Conservation (phyloP, 2,329 filamentous ascomycete species). For the Aspergillus aculeatinus region DNA sequence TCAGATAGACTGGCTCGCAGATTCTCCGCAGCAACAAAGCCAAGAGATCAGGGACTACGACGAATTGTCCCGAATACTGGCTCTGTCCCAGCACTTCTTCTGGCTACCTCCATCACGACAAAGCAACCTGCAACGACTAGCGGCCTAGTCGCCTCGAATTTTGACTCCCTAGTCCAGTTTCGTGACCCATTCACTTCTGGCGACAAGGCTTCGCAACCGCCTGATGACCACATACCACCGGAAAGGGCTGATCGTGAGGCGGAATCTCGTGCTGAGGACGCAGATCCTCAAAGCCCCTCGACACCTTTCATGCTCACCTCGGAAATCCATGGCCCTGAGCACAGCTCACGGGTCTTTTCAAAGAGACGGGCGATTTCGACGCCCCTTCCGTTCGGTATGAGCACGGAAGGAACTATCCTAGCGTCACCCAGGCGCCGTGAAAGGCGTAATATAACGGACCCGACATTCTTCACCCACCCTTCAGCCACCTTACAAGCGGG, state of each 20-base stretch:
- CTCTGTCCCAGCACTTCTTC: slow-evolving; percentile 50
- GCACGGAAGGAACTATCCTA: slow-evolving; percentile 28
- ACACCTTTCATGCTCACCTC: slow-evolving; percentile 19
- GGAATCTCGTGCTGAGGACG: slow-evolving; percentile 22
- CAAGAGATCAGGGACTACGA: slow-evolving; percentile 39
- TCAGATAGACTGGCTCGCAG: slow-evolving; percentile 40
- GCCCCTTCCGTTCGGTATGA: slow-evolving; percentile 25
- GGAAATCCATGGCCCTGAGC: slow-evolving; percentile 35
- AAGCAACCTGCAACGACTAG: slow-evolving; percentile 24
- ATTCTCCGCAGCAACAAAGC: slow-evolving; percentile 38
- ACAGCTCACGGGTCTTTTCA: slow-evolving; percentile 26
- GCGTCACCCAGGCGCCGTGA: slow-evolving; percentile 25
- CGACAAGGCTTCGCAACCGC: slow-evolving; percentile 6
- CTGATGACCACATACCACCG: slow-evolving; percentile 8
- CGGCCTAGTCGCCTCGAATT: slow-evolving; percentile 25
- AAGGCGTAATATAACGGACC: slow-evolving; percentile 44
- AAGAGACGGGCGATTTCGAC: slow-evolving; percentile 34
- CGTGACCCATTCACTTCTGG: slow-evolving; percentile 32
- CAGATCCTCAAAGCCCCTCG: slow-evolving; percentile 24
- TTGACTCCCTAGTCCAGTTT: slow-evolving; percentile 28
- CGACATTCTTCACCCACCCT: slow-evolving; percentile 38
- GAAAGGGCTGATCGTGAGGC: slow-evolving; percentile 18
- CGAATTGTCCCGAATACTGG: slow-evolving; percentile 47
- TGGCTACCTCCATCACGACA: slow-evolving; percentile 41
- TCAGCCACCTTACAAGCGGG: slow-evolving; percentile 32